Base-by-base conservation (phyloP, 768 basidiomycete species). In the Termitomyces heimii region DNA sequence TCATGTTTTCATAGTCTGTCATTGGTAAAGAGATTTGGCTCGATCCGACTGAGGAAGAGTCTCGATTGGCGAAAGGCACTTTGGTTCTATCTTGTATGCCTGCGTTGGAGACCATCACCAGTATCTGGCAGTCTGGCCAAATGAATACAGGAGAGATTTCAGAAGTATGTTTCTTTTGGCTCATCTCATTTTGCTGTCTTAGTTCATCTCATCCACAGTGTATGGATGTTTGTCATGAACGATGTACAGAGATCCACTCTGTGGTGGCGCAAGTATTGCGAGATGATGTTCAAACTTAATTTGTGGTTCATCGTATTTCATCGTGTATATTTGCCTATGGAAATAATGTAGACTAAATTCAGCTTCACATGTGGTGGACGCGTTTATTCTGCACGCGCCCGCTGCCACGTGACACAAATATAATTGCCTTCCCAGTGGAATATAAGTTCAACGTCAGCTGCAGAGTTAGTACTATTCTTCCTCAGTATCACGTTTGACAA, bases 41-140 rank as follows among this genome's bases (percentile, higher is more conserved):
- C 32, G 95, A 98, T 72, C 94, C 96, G 2, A 86, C 82, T 0
- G 80, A 84, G 53, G 78, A 80, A 42, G 95, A 98, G 67, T 76
- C 79, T 0, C 69, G 67, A 28, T 60, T 62, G 3, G 81, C 89
- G 3, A 73, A 75, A 13, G 88, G 89, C 0, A 84, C 80, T n/a
- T 60, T 98, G n/a, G 79, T 89, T 0, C 67, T 95, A 16, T 84
- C 94, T 0, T 88, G 86, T 57, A 85, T 99, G 77, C 96, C 97
- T 55, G 95, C 96, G 2, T 76, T 98, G 32, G 83, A 82, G 31
- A 87, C 82, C 7, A 74, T 94, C 12, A 95, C 94, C 1, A 92
- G 82, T 67, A 59, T 95, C n/a, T 93, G 91, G 88, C 86, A 95
- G 68, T 82, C 84, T 5, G 94, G 95, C 8, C 75, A 77, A 60